Evolutionary conservation across 2,329 filamentous ascomycete species (phyloP).

Genomic region (Pestalotiopsis sp.): DNA sequence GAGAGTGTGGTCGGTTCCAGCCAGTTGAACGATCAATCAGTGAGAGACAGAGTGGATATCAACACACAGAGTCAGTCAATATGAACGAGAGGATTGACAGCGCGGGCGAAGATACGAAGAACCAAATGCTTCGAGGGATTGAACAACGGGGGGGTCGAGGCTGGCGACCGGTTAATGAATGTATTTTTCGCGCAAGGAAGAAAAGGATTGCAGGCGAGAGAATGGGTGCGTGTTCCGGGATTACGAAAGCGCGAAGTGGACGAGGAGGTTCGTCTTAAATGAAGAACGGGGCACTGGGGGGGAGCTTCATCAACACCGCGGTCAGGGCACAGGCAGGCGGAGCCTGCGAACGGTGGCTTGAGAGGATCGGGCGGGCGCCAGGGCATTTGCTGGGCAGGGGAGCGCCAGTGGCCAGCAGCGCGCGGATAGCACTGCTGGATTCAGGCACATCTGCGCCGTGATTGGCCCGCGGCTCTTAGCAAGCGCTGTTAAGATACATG

Average conservation of each 20-base stretch:
- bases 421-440: constrained; percentile 6
- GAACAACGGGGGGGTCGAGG: constrained; percentile 1
- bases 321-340: not conserved
- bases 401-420: not conserved
- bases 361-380: constrained; percentile 7
- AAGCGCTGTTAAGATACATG: not conserved
- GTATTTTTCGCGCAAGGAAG: not conserved
- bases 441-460: not conserved
- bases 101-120: constrained; percentile 1
- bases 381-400: not conserved
- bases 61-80: constrained; percentile 4
- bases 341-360: not conserved
- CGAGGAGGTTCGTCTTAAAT: constrained; percentile 6
- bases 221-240: not conserved
- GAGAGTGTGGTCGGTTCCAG: constrained; percentile 8
- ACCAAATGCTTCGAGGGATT: constrained; percentile 1
- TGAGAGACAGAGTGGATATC: not conserved
- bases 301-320: not conserved
- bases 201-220: not conserved
- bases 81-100: constrained; percentile 2
- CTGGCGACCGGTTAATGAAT: constrained; percentile 10
- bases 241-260: constrained; percentile 7
- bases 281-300: constrained; percentile 1
- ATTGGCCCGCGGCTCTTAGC: not conserved
- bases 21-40: not conserved